A percentile compares a stretch with the other conserved stretches of the same genome.
phyloP scores from a whole-genome alignment of 2,329 filamentous ascomycete species.

The Hypoxylon sp. region DNA sequence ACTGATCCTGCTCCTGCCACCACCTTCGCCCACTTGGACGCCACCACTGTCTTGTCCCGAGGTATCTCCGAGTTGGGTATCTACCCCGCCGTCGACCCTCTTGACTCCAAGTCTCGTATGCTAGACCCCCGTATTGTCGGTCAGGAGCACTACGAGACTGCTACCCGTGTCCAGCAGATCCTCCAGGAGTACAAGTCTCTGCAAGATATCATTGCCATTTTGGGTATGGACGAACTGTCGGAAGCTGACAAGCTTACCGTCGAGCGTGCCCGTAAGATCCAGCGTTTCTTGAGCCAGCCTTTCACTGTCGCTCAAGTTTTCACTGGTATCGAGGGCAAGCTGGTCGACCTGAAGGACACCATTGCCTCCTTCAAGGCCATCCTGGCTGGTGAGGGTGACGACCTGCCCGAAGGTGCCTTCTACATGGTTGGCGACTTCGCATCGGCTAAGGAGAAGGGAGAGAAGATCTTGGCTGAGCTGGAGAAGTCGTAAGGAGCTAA shows the following conservation, averaged over 20 bases:
- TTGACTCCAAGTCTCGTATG: conserved; percentile 99
- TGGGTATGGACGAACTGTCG: conserved; percentile 99
- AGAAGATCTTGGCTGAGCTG: conserved; percentile 99
- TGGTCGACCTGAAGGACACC: conserved; percentile 99
- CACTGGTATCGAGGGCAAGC: conserved; percentile 94
- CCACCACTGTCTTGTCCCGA: conserved; percentile 99
- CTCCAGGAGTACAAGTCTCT: conserved; percentile 99
- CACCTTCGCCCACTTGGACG: conserved; percentile 99
- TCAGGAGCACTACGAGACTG: conserved; percentile 96
- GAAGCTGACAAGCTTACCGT: conserved; percentile 99
- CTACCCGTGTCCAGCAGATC: conserved; percentile 97
- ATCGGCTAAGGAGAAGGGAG: conserved; percentile 94
- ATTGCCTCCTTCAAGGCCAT: conserved; percentile 98
- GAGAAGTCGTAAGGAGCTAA: conserved; percentile 70
- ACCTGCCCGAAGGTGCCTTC: conserved; percentile 92
- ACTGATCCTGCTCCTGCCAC: conserved; percentile 99
- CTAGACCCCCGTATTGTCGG: conserved; percentile 98
- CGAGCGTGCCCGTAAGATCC: conserved; percentile 99
- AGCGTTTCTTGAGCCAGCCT: conserved; percentile 99
- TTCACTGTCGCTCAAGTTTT: conserved; percentile 91
- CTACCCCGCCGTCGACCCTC: conserved; percentile 99
- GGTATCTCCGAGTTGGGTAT: conserved; percentile 99
- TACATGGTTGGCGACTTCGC: conserved; percentile 99
- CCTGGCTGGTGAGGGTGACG: conserved; percentile 93
- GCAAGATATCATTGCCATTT: conserved; percentile 99